These are phyloP conservation scores for Pseudoturritis turrita DNA, from an alignment of 345 rosid species.

Conservation along the genomic window DNA sequence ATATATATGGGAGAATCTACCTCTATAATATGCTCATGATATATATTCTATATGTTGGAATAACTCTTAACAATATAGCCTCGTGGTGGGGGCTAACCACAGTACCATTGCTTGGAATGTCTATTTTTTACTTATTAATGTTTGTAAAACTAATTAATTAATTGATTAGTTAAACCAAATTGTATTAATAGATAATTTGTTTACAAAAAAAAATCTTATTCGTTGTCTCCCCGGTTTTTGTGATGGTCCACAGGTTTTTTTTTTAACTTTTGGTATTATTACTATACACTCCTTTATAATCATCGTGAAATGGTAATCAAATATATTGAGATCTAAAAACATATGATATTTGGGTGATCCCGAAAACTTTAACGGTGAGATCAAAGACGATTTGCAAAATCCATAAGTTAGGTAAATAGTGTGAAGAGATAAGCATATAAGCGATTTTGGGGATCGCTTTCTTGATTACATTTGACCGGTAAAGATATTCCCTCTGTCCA, in stretches of 20 bases:
- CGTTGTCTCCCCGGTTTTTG: not conserved
- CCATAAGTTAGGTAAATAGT: conserved; percentile 21
- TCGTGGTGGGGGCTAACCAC: conserved; percentile 33
- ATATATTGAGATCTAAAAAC: conserved; percentile 26
- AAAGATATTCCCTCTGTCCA: conserved; percentile 25
- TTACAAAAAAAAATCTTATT: not conserved
- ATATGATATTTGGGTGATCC: conserved; percentile 23
- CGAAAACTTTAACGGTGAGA: conserved; percentile 23
- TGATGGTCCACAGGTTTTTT: conserved; percentile 12
- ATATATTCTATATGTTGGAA: conserved; percentile 36
- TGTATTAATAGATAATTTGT: not conserved
- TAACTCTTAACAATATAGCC: conserved; percentile 20
- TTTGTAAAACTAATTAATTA: not conserved
- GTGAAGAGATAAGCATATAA: conserved; percentile 19
- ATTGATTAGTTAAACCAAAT: not conserved
- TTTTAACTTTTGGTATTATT: not conserved
- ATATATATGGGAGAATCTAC: conserved; percentile 18
- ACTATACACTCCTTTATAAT: not conserved
- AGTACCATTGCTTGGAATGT: conserved; percentile 20
- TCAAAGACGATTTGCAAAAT: conserved; percentile 28
- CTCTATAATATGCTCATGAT: conserved; percentile 21
- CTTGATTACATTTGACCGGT: conserved; percentile 26
- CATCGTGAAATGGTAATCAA: conserved; percentile 1
- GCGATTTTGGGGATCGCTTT: conserved; percentile 29
- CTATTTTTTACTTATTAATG: not conserved